A percentile compares a stretch with the other conserved stretches of the same genome.
Evolutionary conservation across 2,329 filamentous ascomycete species (phyloP).

Genomic region (Aspergillus tubingensis): DNA sequence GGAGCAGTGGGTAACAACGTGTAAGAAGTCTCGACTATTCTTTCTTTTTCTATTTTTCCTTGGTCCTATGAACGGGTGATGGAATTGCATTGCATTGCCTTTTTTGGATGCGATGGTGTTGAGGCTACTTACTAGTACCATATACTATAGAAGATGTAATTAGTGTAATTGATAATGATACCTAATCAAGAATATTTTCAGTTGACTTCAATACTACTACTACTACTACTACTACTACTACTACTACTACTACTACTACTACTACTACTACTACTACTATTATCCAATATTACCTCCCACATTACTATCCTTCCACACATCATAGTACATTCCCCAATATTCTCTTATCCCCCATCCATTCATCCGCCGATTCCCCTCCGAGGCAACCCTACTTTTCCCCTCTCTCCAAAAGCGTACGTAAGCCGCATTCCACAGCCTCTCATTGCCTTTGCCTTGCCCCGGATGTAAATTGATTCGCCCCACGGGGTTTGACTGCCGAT

Average conservation of each 20-base stretch:
- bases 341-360: not conserved
- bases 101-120: too few relatives aligned
- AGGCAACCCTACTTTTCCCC: not conserved
- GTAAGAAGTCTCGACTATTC: slow-evolving; percentile 6
- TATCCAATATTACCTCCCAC: not conserved
- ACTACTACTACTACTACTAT: too few relatives aligned
- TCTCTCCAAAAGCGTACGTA: not conserved
- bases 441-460: not conserved
- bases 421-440: not conserved
- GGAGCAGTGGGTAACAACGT: slow-evolving; percentile 1
- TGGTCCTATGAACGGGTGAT: not conserved
- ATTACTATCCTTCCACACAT: not conserved
- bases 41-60: not conserved
- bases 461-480: slow-evolving; percentile 13
- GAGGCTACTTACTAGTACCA: not conserved
- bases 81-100: too few relatives aligned
- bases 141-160: not conserved
- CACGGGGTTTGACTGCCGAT: slow-evolving; percentile 14
- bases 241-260: too few relatives aligned
- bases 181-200: not conserved
- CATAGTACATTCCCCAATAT: not conserved
- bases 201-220: too few relatives aligned
- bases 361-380: not conserved
- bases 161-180: not conserved
- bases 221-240: too few relatives aligned